These are phyloP conservation scores for Botryotinia globosa DNA, from an alignment of 2,329 filamentous ascomycete genomes.

Conservation along the genomic window DNA sequence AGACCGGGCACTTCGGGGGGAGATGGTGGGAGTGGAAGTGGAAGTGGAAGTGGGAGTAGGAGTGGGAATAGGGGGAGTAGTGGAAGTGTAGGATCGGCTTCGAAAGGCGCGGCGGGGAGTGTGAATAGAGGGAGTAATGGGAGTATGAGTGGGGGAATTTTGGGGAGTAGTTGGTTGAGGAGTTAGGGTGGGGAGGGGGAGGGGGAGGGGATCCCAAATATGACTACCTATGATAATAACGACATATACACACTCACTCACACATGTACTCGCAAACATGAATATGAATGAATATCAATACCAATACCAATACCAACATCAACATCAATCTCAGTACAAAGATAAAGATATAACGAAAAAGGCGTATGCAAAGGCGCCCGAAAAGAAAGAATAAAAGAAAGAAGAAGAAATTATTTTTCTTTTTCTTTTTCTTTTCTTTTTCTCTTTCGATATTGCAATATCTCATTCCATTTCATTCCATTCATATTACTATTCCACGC, in stretches of 20 bases:
- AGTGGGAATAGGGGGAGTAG: background rate
- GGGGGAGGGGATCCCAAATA: background rate
- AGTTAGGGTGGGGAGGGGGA: slow-evolving; percentile 41
- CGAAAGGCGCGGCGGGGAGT: background rate
- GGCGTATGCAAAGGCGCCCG: background rate
- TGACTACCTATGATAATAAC: background rate
- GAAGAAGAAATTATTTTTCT: too few relatives aligned
- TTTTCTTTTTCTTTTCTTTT: too few relatives aligned
- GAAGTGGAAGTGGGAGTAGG: slow-evolving; percentile 48
- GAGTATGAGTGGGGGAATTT: slow-evolving; percentile 47
- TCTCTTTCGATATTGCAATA: background rate
- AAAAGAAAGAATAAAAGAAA: background rate
- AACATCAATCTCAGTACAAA: background rate
- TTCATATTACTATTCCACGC: background rate
- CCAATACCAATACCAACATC: background rate
- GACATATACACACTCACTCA: background rate
- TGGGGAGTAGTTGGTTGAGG: slow-evolving; percentile 49
- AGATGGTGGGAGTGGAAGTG: slow-evolving; percentile 43
- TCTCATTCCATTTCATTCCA: background rate
- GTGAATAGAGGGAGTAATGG: slow-evolving; percentile 28
- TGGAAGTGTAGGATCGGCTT: slow-evolving; percentile 41
- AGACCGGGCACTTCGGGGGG: slow-evolving; percentile 46
- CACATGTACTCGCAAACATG: background rate
- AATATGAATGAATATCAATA: background rate
- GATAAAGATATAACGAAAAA: background rate